Evolutionary conservation across 2,329 filamentous ascomycete genomes (phyloP).

Genomic region (Hypoxylon sp.): DNA sequence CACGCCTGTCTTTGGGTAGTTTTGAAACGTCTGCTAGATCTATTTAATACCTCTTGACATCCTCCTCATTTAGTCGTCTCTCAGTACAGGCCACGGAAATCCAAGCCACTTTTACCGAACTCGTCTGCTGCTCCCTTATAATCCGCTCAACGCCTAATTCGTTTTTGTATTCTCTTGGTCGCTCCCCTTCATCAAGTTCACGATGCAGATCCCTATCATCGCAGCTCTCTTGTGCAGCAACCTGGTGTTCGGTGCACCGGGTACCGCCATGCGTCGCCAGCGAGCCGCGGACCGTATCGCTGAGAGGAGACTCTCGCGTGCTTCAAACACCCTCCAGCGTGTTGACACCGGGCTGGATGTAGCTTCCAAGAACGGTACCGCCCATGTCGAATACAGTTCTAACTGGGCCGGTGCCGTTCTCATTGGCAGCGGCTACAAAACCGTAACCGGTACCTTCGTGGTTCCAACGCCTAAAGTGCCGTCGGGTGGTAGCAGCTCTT

Average conservation of each 20-base stretch:
- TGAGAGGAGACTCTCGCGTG: constrained; percentile 44
- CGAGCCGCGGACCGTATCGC: constrained; percentile 50
- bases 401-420: constrained; percentile 73
- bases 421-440: constrained; percentile 63
- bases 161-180: not conserved
- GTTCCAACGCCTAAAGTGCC: constrained; percentile 64
- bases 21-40: not conserved
- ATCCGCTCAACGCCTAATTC: not conserved
- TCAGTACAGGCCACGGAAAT: constrained; percentile 15
- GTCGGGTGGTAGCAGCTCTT: constrained; percentile 52
- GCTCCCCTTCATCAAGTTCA: constrained; percentile 42
- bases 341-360: constrained; percentile 48
- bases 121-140: not conserved
- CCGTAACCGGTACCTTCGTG: constrained; percentile 66
- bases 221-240: constrained; percentile 57
- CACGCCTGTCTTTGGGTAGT: constrained; percentile 1
- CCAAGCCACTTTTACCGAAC: constrained; percentile 1
- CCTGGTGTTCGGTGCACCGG: constrained; percentile 60
- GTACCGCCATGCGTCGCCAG: constrained; percentile 57
- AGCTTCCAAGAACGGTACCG: constrained; percentile 53
- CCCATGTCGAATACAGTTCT: constrained; percentile 63
- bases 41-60: constrained; percentile 33
- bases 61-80: constrained; percentile 20
- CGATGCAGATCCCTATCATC: constrained; percentile 64
- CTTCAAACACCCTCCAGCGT: constrained; percentile 49